Base-by-base conservation (phyloP, 495 filamentous ascomycete species). In the Extremus antarcticus region DNA sequence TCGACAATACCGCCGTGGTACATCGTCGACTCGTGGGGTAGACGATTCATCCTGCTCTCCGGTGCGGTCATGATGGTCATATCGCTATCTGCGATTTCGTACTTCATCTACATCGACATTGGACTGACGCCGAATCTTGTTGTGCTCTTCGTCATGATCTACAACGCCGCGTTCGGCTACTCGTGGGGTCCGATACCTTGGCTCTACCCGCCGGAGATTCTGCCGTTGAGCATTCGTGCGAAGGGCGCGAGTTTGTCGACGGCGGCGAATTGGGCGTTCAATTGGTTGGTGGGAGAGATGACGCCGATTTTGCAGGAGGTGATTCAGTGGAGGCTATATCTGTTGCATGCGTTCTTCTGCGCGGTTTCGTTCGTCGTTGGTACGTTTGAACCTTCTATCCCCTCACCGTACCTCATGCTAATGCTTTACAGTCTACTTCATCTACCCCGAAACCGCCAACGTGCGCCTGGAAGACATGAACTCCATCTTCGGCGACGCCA, bases 141-240 rank as follows among this genome's bases (percentile, higher is more conserved):
- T 13, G 94, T 97, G 46, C 68, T 94, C 20, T 88, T 94, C 66
- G 92, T 98, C 57, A 95, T 98, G 83, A 85, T 95, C 47, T 98
- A 98, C 72, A 98, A 98, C 66, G 92, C 92, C 15, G 86, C 94
- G 17, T 98, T 98, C 65, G 92, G 92, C 25, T 92, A 90, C 55
- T 96, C 91, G n/a, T 98, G 94, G 94, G 92, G 92, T 25, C 92
- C 92, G 2, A 90, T 98, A 51, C 92, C 92, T 0, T 98, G 92
- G 92, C 77, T 97, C 10, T 98, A 98, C 66, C 92, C 94, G 2
- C 92, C 92, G 8, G 92, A 98, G 75, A 98, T 98, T 65, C 73
- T 98, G 49, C 92, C 92, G 1, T 75, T 98, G 57, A 97, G 94
- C 70, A 96, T 98, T 64, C 83, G 92, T 53, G 95, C 92, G 19